These are phyloP conservation scores for Cutaneotrichosporon sp. DNA, from an alignment of 1,284 basidiomycete species.

Conservation along the genomic window DNA sequence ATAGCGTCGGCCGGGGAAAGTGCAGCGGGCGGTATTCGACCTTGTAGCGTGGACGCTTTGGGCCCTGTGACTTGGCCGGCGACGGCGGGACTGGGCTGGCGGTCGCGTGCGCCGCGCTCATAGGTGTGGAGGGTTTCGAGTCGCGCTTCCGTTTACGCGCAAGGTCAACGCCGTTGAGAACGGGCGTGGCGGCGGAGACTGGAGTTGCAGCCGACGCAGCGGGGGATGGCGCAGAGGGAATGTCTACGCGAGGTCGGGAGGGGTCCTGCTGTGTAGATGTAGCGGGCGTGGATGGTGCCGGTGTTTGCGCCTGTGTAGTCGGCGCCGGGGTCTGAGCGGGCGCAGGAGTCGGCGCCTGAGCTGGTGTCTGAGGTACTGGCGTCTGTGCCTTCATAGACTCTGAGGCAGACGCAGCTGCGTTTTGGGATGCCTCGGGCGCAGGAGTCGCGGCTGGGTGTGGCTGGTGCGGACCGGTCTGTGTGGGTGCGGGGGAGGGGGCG, in stretches of 20 bases:
- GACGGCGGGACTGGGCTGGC: neutral
- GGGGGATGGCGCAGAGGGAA: neutral
- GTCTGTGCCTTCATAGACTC: too few relatives aligned
- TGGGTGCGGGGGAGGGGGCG: neutral
- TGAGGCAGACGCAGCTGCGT: too few relatives aligned
- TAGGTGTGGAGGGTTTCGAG: neutral
- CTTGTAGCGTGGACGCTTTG: constrained; percentile 60
- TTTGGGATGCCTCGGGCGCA: too few relatives aligned
- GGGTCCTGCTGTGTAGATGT: neutral
- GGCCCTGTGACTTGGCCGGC: constrained; percentile 4
- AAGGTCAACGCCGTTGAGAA: neutral
- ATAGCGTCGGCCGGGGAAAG: constrained; percentile 69
- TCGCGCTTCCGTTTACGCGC: constrained; percentile 2
- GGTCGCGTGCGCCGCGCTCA: neutral
- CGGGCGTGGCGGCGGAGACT: neutral
- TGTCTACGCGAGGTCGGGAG: neutral
- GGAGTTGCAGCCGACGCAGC: constrained; percentile 1
- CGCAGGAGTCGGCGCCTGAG: too few relatives aligned
- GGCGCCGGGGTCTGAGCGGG: too few relatives aligned
- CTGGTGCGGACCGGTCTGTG: neutral
- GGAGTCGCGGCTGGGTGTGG: neutral
- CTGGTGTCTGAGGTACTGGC: too few relatives aligned
- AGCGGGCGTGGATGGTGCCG: too few relatives aligned
- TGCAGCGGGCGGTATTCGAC: constrained; percentile 85
- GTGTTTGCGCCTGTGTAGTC: too few relatives aligned